Evolutionary conservation across 495 filamentous ascomycete species (phyloP).

Genomic region (Cryomyces minteri): DNA sequence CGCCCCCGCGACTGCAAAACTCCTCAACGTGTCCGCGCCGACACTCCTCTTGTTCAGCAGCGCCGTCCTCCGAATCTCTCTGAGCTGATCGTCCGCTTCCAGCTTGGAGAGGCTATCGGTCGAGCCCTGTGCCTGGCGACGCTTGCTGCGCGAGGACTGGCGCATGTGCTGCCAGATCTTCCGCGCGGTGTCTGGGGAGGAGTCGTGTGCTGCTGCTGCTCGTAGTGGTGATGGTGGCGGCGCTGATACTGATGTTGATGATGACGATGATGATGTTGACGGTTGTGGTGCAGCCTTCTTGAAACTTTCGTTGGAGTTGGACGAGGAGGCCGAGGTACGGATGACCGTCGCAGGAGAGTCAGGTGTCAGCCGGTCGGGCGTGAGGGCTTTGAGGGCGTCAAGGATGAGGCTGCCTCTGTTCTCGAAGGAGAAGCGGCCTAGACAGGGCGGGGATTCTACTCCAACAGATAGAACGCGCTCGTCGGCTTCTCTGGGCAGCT

Average conservation of each 20-base stretch:
- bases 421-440: background rate
- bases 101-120: background rate
- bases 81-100: slow-evolving; percentile 3
- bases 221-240: background rate
- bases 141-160: slow-evolving; percentile 3
- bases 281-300: background rate
- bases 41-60: slow-evolving; percentile 14
- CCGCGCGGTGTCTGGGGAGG: slow-evolving; percentile 5
- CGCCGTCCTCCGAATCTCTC: slow-evolving; percentile 5
- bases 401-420: background rate
- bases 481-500: too few species aligned
- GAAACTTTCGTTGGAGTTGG: background rate
- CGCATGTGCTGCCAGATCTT: slow-evolving; percentile 14
- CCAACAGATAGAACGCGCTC: too few species aligned
- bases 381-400: background rate
- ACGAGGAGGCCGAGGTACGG: background rate
- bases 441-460: too few species aligned
- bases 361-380: background rate
- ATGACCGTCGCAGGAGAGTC: slow-evolving; percentile 1
- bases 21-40: slow-evolving; percentile 12
- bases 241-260: slow-evolving; percentile 2
- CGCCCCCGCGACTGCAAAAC: background rate
- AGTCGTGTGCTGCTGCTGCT: background rate
- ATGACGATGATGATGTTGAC: background rate
- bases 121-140: slow-evolving; percentile 2